A percentile compares a stretch with the other conserved stretches of the same genome.
Conservation (phyloP, 495 filamentous ascomycete species). For the Lophiotrema nucula region DNA sequence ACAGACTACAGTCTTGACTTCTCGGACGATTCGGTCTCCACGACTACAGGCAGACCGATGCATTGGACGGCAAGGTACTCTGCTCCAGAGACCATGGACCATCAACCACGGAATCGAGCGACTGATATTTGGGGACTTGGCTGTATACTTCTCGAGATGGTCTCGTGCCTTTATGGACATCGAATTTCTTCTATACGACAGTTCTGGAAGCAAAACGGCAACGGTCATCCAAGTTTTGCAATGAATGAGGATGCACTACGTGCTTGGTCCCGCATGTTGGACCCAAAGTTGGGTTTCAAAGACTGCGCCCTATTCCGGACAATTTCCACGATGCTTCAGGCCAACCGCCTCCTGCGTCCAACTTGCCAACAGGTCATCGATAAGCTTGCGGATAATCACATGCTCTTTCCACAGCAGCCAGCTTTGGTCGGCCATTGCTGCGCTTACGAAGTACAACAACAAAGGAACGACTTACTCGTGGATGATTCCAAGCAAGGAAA, state of each 20-base stretch:
- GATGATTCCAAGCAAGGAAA: too few species aligned
- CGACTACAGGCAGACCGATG: constrained; percentile 1
- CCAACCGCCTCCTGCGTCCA: neutral
- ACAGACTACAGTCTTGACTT: constrained; percentile 2
- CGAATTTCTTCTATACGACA: neutral
- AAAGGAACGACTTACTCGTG: too few species aligned
- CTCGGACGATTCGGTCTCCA: constrained; percentile 6
- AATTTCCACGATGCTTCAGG: neutral
- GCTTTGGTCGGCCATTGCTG: neutral
- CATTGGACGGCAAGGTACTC: constrained; percentile 1
- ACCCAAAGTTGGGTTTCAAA: neutral
- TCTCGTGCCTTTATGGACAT: neutral
- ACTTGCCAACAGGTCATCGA: neutral
- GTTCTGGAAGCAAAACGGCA: constrained; percentile 5
- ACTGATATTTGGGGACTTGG: constrained; percentile 12
- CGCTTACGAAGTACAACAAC: too few species aligned
- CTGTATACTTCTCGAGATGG: constrained; percentile 11
- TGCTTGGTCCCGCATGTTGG: neutral
- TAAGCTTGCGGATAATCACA: neutral
- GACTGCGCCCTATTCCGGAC: neutral
- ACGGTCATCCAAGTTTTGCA: neutral
- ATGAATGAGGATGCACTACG: neutral
- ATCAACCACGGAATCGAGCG: neutral
- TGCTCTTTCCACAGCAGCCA: neutral
- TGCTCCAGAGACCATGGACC: constrained; percentile 1